These are phyloP conservation scores for Aristolochia californica DNA, from an alignment of 164 flowering plant species.

Conservation along the genomic window DNA sequence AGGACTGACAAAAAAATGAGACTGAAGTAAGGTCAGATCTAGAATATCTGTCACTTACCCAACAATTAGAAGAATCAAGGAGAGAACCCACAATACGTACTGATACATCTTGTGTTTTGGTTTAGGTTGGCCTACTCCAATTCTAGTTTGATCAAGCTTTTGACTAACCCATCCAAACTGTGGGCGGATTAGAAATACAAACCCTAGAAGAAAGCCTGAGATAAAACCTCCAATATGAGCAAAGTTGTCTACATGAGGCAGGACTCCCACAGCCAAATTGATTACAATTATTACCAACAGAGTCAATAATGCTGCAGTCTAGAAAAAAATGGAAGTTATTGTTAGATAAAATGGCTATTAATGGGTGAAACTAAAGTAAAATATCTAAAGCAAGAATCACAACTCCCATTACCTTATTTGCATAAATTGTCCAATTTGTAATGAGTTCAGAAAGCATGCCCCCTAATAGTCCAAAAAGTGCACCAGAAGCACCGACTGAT, in stretches of 20 bases:
- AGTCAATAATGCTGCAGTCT: slow-evolving; percentile 64
- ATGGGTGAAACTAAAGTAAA: not conserved
- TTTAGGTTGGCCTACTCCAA: slow-evolving; percentile 19
- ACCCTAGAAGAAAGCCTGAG: slow-evolving; percentile 87
- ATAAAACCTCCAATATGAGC: slow-evolving; percentile 95
- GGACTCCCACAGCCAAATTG: slow-evolving; percentile 79
- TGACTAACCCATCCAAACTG: slow-evolving; percentile 83
- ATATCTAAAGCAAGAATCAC: not conserved
- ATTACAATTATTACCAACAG: slow-evolving; percentile 55
- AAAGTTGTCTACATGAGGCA: slow-evolving; percentile 89
- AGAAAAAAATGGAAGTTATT: slow-evolving; percentile 6
- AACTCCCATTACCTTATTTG: slow-evolving; percentile 49
- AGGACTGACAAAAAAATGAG: too few relatives aligned
- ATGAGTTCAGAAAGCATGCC: slow-evolving; percentile 86
- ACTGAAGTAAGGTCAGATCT: too few relatives aligned
- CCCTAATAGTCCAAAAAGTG: slow-evolving; percentile 82
- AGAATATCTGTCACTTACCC: slow-evolving; percentile 41
- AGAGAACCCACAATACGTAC: slow-evolving; percentile 49
- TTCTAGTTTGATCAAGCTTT: slow-evolving; percentile 31
- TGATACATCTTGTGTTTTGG: slow-evolving; percentile 71
- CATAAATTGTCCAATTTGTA: slow-evolving; percentile 88
- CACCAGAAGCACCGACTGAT: slow-evolving; percentile 97
- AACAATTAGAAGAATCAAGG: slow-evolving; percentile 53
- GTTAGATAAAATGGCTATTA: not conserved
- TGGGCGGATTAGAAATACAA: slow-evolving; percentile 84